Base-by-base conservation (phyloP, 2,329 filamentous ascomycete genomes). In the Talaromyces sp. region DNA sequence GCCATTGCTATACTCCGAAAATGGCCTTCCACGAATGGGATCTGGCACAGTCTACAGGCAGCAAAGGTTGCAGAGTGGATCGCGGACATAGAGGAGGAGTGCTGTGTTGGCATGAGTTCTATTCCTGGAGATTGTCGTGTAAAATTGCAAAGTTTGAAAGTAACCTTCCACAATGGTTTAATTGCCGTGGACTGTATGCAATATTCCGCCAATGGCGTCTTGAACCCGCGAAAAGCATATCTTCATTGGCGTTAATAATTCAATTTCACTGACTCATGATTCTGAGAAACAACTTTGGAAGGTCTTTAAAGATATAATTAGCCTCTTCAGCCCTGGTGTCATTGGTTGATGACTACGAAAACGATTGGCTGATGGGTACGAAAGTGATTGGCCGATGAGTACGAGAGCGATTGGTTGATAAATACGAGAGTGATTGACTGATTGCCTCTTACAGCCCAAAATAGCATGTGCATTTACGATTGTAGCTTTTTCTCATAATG, bases 21-120 rank as follows among this genome's bases (percentile, higher is more conserved):
- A 31, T 54, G 50, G 50, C 50, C 50, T 33, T 33, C 27, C n/a
- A 54, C 50, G 27, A 54, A 54, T 35, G 50, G 50, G 25, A n/a
- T 54, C 9, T 54, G 50, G 50, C 50, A 54, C n/a, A 54, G 50
- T 54, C 31, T 54, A 8, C 50, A 54, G 50, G 50, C 50, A 35
- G 50, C 50, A 54, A 54, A 33, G 19, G 50, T 54, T 17, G 50
- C 50, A 5, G 50, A 54, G 31, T 54, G 50, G 50, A 35, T 54
- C n/a, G 50, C 50, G 13, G 50, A 35, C n/a, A 54, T 54, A 35
- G 50, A 54, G 50, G 50, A 54, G 19, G 50, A 54, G 50, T 54
- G 25, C 25, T 31, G 27, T 54, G 50, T 17, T 54, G 50, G 50
- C 31, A 35, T 35, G 50, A 54, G n/a, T 7, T 33, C n/a, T 35